Base-by-base conservation (phyloP, 2,329 filamentous ascomycete species). In the Cercospora sp. region DNA sequence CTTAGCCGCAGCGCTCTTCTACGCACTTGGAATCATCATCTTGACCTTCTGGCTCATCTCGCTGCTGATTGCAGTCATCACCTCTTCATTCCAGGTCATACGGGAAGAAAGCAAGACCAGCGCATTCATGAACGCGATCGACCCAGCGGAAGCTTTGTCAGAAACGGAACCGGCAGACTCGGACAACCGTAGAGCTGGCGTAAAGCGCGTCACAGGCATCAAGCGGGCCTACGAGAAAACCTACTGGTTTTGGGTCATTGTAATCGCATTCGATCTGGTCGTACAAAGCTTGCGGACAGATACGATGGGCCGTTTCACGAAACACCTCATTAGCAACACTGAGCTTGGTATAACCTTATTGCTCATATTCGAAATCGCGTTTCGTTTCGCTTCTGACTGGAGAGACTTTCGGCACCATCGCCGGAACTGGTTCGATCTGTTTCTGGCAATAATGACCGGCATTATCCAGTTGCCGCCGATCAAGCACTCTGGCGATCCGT, bases 11-110 rank as follows among this genome's bases (percentile, higher is more conserved):
- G 92, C 94, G 1, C 82, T 98, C 2, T 99, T 88, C 79, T 90
- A 89, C 71, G 87, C 87, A 49, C 82, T 83, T 66, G 88, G 85
- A 0, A 94, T 97, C 77, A 89, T 99, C 75, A 92, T 99, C 71
- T 88, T 99, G 85, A 95, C 93, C 83, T 85, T 99, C 61, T 99
- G 95, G 95, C 87, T 99, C 75, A 93, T 96, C 71, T 98, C 97
- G 79, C 87, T 99, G 81, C 80, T 91, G 58, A 97, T 99, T 76
- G 95, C 95, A 3, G 95, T 99, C 75, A 99, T 99, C 77, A 99
- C 95, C 0, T 97, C 95, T 5, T 97, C 94, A 1, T 99, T 99
- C 77, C 95, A 99, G 78, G 92, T 99, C 72, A 99, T 99, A 74
- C 89, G 95, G 71, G 96, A 99, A 82, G 95, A 99, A 79, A 97